These are phyloP conservation scores for Linaria vulgaris DNA, from an alignment of 257 asterid genomes.

Conservation along the genomic window DNA sequence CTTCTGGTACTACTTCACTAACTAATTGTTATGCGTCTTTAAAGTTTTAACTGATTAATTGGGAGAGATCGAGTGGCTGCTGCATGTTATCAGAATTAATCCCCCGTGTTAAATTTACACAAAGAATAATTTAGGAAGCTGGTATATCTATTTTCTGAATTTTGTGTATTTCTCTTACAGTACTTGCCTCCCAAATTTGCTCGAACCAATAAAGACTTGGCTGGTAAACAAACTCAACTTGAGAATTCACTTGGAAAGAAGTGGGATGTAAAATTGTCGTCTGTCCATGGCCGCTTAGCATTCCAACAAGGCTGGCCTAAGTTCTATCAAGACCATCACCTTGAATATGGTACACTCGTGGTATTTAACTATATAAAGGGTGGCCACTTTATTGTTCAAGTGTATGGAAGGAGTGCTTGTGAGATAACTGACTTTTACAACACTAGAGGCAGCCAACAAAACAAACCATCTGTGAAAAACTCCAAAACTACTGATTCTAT, in stretches of 20 bases:
- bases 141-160: conserved; percentile 1
- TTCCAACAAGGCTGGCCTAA: conserved; percentile 58
- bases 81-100: neutral
- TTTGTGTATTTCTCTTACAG: conserved; percentile 42
- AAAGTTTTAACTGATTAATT: no score
- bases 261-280: conserved; percentile 45
- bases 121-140: neutral
- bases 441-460: neutral
- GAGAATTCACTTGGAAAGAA: conserved; percentile 49
- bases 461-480: conserved; percentile 20
- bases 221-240: conserved; percentile 35
- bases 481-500: conserved; percentile 15
- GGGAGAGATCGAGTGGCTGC: no score
- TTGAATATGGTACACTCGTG: conserved; percentile 44
- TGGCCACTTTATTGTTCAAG: conserved; percentile 47
- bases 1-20: conserved; percentile 27
- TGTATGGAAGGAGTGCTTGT: conserved; percentile 41
- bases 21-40: no score
- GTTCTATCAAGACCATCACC: conserved; percentile 43
- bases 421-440: conserved; percentile 30
- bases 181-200: conserved; percentile 60
- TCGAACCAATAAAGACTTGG: conserved; percentile 30
- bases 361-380: conserved; percentile 34
- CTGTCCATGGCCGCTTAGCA: conserved; percentile 35
- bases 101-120: neutral